Conservation (phyloP, 176 grass and related monocot species). For the Avena insularis region DNA sequence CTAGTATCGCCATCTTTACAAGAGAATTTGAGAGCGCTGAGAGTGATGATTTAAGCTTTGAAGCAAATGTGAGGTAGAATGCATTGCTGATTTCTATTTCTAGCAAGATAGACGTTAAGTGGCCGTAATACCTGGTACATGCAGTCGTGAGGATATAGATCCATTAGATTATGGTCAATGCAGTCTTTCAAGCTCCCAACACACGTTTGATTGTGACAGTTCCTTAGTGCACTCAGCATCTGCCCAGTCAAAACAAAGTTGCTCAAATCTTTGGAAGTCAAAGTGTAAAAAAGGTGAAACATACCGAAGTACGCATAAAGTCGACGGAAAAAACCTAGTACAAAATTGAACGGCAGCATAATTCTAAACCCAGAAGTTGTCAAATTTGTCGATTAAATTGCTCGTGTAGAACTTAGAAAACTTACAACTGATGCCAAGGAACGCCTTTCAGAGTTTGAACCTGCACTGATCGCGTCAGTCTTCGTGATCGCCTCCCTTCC, state of each 20-base stretch:
- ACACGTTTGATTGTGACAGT: conserved; percentile 58
- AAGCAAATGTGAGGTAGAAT: conserved; percentile 27
- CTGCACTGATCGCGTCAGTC: conserved; percentile 53
- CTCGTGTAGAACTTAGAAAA: conserved; percentile 31
- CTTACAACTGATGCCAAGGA: conserved; percentile 97
- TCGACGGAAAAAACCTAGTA: neutral
- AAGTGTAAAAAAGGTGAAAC: conserved; percentile 19
- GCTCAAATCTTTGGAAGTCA: conserved; percentile 13
- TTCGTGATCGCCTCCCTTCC: conserved; percentile 94
- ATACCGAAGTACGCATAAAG: conserved; percentile 15
- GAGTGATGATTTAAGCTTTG: neutral
- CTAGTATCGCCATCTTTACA: conserved; percentile 84
- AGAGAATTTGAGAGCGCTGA: neutral
- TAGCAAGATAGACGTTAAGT: conserved; percentile 11
- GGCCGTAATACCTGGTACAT: conserved; percentile 68
- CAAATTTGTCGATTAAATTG: conserved; percentile 19
- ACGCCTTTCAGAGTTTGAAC: conserved; percentile 80
- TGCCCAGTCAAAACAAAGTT: conserved; percentile 41
- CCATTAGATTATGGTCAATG: conserved; percentile 79
- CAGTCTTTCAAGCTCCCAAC: conserved; percentile 71
- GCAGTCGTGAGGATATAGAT: conserved; percentile 91
- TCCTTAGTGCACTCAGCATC: conserved; percentile 89
- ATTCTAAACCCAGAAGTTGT: neutral
- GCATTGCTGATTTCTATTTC: neutral
- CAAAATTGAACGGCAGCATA: neutral